These are phyloP conservation scores for Emergomyces orientalis DNA, from an alignment of 2,329 filamentous ascomycete genomes.

Conservation along the genomic window DNA sequence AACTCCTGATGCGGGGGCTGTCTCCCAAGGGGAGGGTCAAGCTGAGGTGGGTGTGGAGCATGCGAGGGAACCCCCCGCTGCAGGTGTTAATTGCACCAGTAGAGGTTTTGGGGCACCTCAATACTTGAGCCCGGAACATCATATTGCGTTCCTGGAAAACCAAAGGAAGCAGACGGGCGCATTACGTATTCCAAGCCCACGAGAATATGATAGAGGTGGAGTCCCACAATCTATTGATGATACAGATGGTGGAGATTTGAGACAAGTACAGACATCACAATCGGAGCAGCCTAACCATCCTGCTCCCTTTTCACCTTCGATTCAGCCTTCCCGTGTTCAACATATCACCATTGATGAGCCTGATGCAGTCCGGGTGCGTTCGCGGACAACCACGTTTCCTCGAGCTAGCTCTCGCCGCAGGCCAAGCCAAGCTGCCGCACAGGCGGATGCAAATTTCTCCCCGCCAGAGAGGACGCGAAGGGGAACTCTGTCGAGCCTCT, in stretches of 20 bases:
- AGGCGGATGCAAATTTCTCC: slow-evolving; percentile 19
- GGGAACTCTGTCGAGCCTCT: slow-evolving; percentile 26
- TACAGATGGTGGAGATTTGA: slow-evolving; percentile 25
- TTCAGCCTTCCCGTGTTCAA: slow-evolving; percentile 24
- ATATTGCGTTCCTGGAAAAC: slow-evolving; percentile 79
- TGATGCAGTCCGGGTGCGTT: slow-evolving; percentile 27
- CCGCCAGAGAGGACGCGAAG: slow-evolving; percentile 19
- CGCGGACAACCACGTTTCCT: slow-evolving; percentile 30
- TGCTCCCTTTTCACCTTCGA: slow-evolving; percentile 17
- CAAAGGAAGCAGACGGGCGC: slow-evolving; percentile 69
- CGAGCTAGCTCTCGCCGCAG: slow-evolving; percentile 27
- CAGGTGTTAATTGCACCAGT: slow-evolving; percentile 41
- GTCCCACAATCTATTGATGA: slow-evolving; percentile 50
- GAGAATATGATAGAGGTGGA: slow-evolving; percentile 78
- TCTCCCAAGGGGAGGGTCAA: slow-evolving; percentile 6
- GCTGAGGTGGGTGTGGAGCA: neutral
- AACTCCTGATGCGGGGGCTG: neutral
- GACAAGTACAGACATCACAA: slow-evolving; percentile 20
- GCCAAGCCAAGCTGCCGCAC: slow-evolving; percentile 24
- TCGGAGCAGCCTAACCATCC: slow-evolving; percentile 16
- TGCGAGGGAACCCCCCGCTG: neutral
- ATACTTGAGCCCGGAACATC: slow-evolving; percentile 57
- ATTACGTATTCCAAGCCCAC: slow-evolving; percentile 79
- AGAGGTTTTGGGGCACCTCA: slow-evolving; percentile 46
- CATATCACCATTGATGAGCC: slow-evolving; percentile 44